A percentile compares a stretch with the other conserved stretches of the same genome.
Evolutionary conservation across 495 filamentous ascomycete genomes (phyloP).

Genomic region (Amniculicola lignicola): DNA sequence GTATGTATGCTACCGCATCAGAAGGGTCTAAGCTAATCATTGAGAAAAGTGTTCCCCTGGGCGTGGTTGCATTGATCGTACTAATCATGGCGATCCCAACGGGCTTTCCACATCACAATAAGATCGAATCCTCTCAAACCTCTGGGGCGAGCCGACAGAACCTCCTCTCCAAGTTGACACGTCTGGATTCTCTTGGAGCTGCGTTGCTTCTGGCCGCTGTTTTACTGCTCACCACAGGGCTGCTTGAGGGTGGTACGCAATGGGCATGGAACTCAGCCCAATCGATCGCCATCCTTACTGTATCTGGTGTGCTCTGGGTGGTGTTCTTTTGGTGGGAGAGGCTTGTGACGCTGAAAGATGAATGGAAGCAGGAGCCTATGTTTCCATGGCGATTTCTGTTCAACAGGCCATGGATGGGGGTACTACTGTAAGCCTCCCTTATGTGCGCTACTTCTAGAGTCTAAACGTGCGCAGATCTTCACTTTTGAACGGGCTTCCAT

Average conservation of each 20-base stretch:
- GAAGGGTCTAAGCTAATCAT: too few species aligned
- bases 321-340: slow-evolving; percentile 22
- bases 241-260: slow-evolving; percentile 16
- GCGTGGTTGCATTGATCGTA: slow-evolving; percentile 4
- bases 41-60: too few species aligned
- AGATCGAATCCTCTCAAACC: not conserved
- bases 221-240: slow-evolving; percentile 18
- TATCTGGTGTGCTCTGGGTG: slow-evolving; percentile 17
- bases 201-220: slow-evolving; percentile 13
- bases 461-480: too few species aligned
- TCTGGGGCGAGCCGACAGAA: not conserved
- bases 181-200: slow-evolving; percentile 23
- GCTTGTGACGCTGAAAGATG: slow-evolving; percentile 1
- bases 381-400: slow-evolving; percentile 25
- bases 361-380: slow-evolving; percentile 8
- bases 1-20: not conserved
- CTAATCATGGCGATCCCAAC: slow-evolving; percentile 14
- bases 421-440: slow-evolving; percentile 15
- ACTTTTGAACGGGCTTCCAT: slow-evolving; percentile 20
- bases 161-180: not conserved
- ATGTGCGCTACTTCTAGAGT: too few species aligned
- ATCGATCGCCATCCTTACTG: slow-evolving; percentile 7
- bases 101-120: slow-evolving; percentile 11
- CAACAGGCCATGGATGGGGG: slow-evolving; percentile 18
- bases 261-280: slow-evolving; percentile 6